A percentile compares a stretch with the other conserved stretches of the same genome.
phyloP scores from a whole-genome alignment of 768 basidiomycete genomes.

The Tricholomella constricta region DNA sequence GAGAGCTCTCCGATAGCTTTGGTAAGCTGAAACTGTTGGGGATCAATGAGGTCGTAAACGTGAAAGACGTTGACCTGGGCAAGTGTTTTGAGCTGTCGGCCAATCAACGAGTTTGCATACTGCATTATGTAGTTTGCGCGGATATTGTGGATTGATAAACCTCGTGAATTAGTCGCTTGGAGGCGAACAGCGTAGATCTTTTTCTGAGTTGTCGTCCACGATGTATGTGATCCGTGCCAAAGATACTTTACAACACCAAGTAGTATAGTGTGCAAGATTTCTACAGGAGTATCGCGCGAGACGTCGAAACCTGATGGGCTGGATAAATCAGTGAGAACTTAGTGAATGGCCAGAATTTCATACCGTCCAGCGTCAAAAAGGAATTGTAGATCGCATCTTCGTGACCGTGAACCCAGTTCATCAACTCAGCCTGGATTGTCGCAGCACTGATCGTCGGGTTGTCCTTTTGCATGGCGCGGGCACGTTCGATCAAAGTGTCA shows the following conservation, averaged over 20 bases:
- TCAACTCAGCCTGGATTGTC: constrained; percentile 27
- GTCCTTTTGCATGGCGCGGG: constrained; percentile 14
- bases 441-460: background rate
- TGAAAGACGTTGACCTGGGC: constrained; percentile 41
- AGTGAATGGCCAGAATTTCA: background rate
- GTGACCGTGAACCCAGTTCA: constrained; percentile 29
- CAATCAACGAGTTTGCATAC: constrained; percentile 29
- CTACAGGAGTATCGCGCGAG: constrained; percentile 31
- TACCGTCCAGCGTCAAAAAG: constrained; percentile 31
- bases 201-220: constrained; percentile 29
- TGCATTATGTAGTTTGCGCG: constrained; percentile 44
- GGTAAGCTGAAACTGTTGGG: constrained; percentile 25
- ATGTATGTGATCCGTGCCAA: constrained; percentile 38
- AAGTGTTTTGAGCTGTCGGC: constrained; percentile 39
- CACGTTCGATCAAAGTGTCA: constrained; percentile 26
- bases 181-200: constrained; percentile 28
- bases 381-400: constrained; percentile 28
- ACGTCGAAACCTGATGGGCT: constrained; percentile 20
- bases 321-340: background rate
- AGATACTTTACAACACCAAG: constrained; percentile 45
- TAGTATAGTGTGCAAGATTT: constrained; percentile 46
- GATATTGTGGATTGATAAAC: constrained; percentile 33
- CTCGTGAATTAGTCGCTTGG: constrained; percentile 32
- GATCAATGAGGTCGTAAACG: constrained; percentile 33
- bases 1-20: constrained; percentile 34